phyloP scores from a whole-genome alignment of 1,284 basidiomycete species.

The Sanghuangporus sanghuang region DNA sequence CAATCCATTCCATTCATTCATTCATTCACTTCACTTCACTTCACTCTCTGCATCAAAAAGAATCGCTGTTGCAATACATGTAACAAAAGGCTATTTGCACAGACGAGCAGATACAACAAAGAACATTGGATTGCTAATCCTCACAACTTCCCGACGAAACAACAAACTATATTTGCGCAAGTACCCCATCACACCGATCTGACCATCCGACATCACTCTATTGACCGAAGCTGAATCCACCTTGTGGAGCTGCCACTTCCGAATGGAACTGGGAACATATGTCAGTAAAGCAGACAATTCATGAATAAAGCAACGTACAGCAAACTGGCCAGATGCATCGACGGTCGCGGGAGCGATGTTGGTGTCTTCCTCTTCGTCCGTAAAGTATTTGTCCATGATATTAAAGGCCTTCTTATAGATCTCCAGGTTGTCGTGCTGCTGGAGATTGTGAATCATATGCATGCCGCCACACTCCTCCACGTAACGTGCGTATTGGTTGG shows the following conservation, averaged over 20 bases:
- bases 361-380: constrained; percentile 82
- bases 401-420: constrained; percentile 99
- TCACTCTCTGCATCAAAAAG: not conserved
- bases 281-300: constrained; percentile 11
- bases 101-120: not conserved
- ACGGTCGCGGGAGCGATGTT: constrained; percentile 79
- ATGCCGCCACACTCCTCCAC: constrained; percentile 99
- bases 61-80: not conserved
- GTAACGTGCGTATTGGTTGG: constrained; percentile 91
- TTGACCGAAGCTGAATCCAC: constrained; percentile 88
- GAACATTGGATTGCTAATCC: not conserved
- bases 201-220: constrained; percentile 19
- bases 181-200: not conserved
- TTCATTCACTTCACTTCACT: not conserved
- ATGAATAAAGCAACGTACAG: constrained; percentile 48
- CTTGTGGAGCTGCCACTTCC: constrained; percentile 81
- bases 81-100: not conserved
- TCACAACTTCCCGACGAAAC: not conserved
- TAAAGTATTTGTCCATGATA: constrained; percentile 97
- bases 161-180: not conserved
- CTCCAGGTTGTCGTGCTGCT: constrained; percentile 99
- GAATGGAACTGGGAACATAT: constrained; percentile 60
- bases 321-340: constrained; percentile 86
- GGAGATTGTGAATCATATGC: constrained; percentile 97
- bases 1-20: not conserved